Evolutionary conservation across 805 yeast genomes (phyloP).

Genomic region (Monosporozyma servazzii): DNA sequence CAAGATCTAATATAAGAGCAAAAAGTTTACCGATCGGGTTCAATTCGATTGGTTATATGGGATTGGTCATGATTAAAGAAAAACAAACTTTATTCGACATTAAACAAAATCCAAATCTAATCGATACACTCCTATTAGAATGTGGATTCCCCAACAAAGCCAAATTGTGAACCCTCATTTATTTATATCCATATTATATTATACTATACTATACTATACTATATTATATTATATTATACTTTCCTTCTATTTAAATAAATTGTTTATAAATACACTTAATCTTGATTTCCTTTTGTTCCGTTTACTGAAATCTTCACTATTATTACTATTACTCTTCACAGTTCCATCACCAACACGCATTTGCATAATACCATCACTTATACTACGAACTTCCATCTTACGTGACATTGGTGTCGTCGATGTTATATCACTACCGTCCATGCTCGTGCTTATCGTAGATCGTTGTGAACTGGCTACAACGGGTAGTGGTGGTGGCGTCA

Average conservation of each 20-base stretch:
- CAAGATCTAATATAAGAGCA: conserved; percentile 55
- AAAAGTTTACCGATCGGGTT: conserved; percentile 44
- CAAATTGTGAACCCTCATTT: no score
- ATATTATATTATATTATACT: background rate
- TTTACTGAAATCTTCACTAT: conserved; percentile 4
- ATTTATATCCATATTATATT: no score
- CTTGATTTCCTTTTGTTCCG: conserved; percentile 15
- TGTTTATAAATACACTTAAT: conserved; percentile 12
- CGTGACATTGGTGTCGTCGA: background rate
- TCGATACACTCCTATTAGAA: conserved; percentile 40
- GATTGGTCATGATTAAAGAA: conserved; percentile 67
- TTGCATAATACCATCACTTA: conserved; percentile 19
- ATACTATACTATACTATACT: background rate
- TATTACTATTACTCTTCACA: background rate
- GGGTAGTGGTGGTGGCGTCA: background rate
- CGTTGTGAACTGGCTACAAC: background rate
- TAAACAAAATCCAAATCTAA: conserved; percentile 34
- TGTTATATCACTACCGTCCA: background rate
- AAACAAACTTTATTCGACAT: conserved; percentile 43
- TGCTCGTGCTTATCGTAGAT: background rate
- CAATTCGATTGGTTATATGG: conserved; percentile 74
- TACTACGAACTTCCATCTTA: conserved; percentile 13
- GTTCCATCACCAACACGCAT: background rate
- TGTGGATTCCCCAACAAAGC: conserved; percentile 49
- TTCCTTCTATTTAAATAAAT: conserved; percentile 9